Evolutionary conservation across 495 filamentous ascomycete species (phyloP), one percentile per base, ranked within the genome.

Genomic region (Delitschia confertaspora): DNA sequence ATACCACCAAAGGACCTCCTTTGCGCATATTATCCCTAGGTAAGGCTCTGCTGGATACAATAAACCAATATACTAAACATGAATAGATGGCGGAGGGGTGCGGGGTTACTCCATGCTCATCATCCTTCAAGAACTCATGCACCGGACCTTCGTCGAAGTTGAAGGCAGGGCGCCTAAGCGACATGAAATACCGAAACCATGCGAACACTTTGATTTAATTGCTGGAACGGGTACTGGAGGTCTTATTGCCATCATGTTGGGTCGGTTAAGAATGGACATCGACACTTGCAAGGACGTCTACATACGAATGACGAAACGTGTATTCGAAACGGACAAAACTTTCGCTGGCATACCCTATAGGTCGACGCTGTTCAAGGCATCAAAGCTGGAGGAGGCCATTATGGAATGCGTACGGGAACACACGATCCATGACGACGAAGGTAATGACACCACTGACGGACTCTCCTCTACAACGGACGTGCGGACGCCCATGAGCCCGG

Each of bases 281-380:
- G 89, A 95, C 60, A 91, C 86, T 1, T 95, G 89, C 73, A 95
- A 93, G 65, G 82, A 93, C 47, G 78, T 95, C 8, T 98, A 96
- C 55, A 85, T 94, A 45, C 80, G 84, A 42, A 83, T 98, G 72
- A 98, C 91, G 27, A 79, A 82, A 52, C 79, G 79, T 58, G 93
- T 96, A 0, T 98, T 98, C 51, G 88, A 95, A 63, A 95, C 91
- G 7, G 93, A 98, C 66, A 98, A 98, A 67, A 96, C 89, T 5
- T 77, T 98, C 47, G 85, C 83, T 13, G 91, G 89, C 10, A 91
- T 98, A 41, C 91, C 89, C 0, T 94, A 91, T 56, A 78, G 83
- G 18, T 88, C 84, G 13, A 96, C 91, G 0, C 60, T 96, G 31
- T 96, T 95, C 74, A 98, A 98, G 67, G 88, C 91, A 4, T 89